A percentile compares a stretch with the other conserved stretches of the same genome.
Evolutionary conservation across 2,329 filamentous ascomycete species (phyloP).

Genomic region (Colletotrichum brevisporum): DNA sequence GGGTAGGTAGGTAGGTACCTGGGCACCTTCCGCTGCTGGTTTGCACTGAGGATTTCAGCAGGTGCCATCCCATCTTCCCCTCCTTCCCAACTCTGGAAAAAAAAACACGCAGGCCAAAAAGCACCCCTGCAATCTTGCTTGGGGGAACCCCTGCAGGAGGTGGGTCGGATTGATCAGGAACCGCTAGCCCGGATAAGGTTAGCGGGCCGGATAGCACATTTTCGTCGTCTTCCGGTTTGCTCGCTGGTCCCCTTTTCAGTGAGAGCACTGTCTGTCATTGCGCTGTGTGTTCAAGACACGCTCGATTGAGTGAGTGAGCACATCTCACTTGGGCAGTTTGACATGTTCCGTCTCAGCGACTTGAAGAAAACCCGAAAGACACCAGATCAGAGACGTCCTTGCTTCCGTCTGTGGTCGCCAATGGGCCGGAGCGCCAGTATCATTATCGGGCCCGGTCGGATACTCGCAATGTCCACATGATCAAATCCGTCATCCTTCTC

Average conservation of each 20-base stretch:
- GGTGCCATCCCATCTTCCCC: neutral
- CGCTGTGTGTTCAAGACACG: neutral
- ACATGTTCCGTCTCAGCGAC: constrained; percentile 25
- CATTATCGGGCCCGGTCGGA: neutral
- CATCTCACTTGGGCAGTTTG: neutral
- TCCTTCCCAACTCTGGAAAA: neutral
- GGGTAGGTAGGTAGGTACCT: no score
- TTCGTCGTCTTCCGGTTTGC: constrained; percentile 20
- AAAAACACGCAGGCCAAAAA: no score
- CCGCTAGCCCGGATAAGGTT: constrained; percentile 37
- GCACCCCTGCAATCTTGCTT: constrained; percentile 9
- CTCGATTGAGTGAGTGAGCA: constrained; percentile 22
- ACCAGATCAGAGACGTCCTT: neutral
- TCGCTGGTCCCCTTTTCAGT: neutral
- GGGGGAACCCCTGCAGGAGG: constrained; percentile 31
- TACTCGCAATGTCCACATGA: constrained; percentile 13
- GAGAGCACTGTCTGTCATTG: neutral
- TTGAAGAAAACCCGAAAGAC: constrained; percentile 10
- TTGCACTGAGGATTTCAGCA: neutral
- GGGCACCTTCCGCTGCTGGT: no score
- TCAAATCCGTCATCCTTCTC: neutral
- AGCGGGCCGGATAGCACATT: neutral
- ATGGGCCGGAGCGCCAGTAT: neutral
- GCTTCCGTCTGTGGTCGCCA: neutral
- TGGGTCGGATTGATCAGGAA: constrained; percentile 10